Evolutionary conservation across 768 basidiomycete genomes (phyloP).

Genomic region (Lentinula sp.): DNA sequence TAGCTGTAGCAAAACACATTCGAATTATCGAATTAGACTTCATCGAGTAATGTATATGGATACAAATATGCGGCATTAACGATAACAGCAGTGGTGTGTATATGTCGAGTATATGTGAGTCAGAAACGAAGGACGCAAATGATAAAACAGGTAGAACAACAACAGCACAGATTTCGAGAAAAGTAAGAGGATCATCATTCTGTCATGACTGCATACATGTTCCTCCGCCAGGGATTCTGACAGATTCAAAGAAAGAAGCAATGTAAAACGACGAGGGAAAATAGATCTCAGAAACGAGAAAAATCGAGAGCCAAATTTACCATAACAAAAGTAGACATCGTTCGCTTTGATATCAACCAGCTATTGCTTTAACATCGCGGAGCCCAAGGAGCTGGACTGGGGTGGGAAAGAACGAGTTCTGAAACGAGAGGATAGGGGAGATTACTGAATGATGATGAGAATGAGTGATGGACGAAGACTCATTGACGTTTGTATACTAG

Average conservation of each 20-base stretch:
- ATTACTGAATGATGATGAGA: neutral
- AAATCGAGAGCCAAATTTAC: neutral
- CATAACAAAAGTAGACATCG: neutral
- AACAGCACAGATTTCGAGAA: neutral
- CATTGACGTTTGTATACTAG: neutral
- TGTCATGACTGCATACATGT: neutral
- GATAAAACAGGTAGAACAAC: neutral
- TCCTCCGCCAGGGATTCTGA: slow-evolving; percentile 1
- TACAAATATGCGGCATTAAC: neutral
- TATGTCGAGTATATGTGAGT: neutral
- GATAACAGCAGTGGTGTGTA: neutral
- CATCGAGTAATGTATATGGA: neutral
- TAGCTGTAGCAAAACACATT: neutral
- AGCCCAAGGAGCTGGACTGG: neutral
- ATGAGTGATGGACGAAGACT: neutral
- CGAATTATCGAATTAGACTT: neutral
- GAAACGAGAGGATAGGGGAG: neutral
- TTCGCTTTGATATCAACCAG: neutral
- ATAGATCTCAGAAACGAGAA: neutral
- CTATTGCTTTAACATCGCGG: neutral
- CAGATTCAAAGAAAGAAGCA: neutral
- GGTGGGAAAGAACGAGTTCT: neutral
- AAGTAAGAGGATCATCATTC: neutral
- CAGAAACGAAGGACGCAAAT: neutral
- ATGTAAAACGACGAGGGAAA: neutral